Base-by-base conservation (phyloP, 441 rosid genomes). In the Macaranga tanarius region DNA sequence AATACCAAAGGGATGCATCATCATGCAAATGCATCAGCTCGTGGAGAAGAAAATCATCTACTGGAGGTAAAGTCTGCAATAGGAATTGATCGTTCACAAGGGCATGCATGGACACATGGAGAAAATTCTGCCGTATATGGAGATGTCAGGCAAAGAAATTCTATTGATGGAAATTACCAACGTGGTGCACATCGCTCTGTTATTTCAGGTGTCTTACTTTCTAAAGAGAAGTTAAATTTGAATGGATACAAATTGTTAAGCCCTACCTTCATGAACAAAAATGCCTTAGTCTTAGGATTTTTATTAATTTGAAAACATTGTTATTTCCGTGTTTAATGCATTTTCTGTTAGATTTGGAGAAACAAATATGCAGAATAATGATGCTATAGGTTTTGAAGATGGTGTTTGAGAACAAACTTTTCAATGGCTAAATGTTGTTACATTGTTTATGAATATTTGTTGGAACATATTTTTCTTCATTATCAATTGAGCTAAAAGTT, bases 151-250 rank as follows among this genome's bases (percentile, higher is more conserved):
- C 69, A 5, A 20, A 38, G 60, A 61, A 61, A 70, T 59, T 74
- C 80, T 69, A 65, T 65, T 67, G 84, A 79, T 66, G 77, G 70
- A 23, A 76, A 73, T 22, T 48, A 60, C 31, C 76, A 63, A 62
- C 65, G 26, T 28, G 54, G 28, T 63, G 57, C 59, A 22, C 65
- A 70, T 74, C 45, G 51, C n/a, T 48, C 74, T 58, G 48, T 67
- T 71, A 52, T 52, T 38, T 51, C 66, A 58, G 78, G 77, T 63
- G 0, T 56, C 55, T 62, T 50, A 19, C 5, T 23, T 11, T 52
- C 52, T 44, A 12, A 10, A 59, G 10, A 76, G 55, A 71, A 25
- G 62, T 26, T 65, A 25, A 65, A 38, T 10, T n/a, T 66, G 17
- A 6, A 55, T 23, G 45, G 16, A 34, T 56, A 15, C 0, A 25